Base-by-base conservation (phyloP, 176 grass and related monocot genomes). In the Oryza meyeriana region DNA sequence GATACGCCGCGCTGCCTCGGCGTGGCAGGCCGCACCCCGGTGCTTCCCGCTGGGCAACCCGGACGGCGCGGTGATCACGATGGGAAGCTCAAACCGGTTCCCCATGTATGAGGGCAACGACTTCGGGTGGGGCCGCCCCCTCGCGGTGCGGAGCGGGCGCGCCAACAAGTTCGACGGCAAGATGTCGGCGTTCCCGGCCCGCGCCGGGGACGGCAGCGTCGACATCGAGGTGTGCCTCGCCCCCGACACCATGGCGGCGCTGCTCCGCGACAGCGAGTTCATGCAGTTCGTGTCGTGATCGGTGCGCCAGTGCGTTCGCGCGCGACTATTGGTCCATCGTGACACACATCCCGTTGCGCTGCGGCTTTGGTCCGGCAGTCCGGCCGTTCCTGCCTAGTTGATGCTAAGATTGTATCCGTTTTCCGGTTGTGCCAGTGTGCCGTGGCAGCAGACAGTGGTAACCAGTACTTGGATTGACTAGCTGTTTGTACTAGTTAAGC, bases 161-260 rank as follows among this genome's bases (percentile, higher is more conserved):
- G 96, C 96, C 9, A 99, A 99, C 89, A 95, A 99, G 81, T 95
- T 95, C 71, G 93, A 99, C 50, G 95, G 92, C 22, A 98, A 98
- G 90, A 98, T 98, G 88, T 98, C 92, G 31, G 95, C 90, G 13
- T 99, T 99, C 77, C 96, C 96, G 0, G 89, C 85, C 2, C 86
- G 87, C 61, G 34, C 87, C 64, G 96, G 93, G 0, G 63, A 85
- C 75, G 87, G 93, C 30, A 99, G 96, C 86, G 90, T 86, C 58
- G 96, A 99, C 73, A 87, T 99, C 44, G 96, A 99, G 88, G 91
- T 95, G 75, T 95, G 96, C 86, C 96, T 99, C 62, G 87, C 90
- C 1, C 93, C 93, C 24, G 91, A 95, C 30, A 95, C 93, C 59
- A 99, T 95, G 96, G 89, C 85, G 20, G 93, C 87, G 61, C 91